phyloP scores from a whole-genome alignment of 139 green algal genomes.

The Edaphochlamys debaryana region DNA sequence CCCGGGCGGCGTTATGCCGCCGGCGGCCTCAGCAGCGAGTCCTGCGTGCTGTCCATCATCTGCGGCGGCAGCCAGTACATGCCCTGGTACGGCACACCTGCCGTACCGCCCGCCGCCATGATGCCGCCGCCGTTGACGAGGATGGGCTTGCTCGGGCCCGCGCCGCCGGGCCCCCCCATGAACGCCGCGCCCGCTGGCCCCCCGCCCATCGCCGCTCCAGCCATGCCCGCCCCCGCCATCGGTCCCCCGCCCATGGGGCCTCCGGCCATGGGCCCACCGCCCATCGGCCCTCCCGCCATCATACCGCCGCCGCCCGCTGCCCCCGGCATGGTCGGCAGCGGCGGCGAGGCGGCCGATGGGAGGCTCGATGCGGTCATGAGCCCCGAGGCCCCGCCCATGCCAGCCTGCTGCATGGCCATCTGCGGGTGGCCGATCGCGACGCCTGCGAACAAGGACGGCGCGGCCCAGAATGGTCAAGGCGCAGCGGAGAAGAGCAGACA shows the following conservation, averaged over 20 bases:
- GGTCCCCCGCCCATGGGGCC: constrained; percentile 33
- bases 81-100: constrained; percentile 20
- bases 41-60: constrained; percentile 70
- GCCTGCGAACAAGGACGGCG: no score
- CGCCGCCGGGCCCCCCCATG: background rate
- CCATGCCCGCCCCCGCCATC: background rate
- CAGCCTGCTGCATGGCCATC: no score
- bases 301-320: no score
- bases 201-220: no score
- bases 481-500: no score
- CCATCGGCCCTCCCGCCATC: no score
- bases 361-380: no score
- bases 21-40: constrained; percentile 69
- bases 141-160: constrained; percentile 28
- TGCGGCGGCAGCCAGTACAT: constrained; percentile 67
- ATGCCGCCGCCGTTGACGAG: constrained; percentile 14
- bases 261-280: constrained; percentile 28
- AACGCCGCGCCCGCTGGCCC: background rate
- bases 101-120: background rate
- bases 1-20: constrained; percentile 37
- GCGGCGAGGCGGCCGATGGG: no score
- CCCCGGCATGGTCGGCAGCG: no score
- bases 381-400: no score
- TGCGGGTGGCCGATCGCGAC: no score
- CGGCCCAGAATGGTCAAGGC: no score